A percentile compares a stretch with the other conserved stretches of the same genome.
These are phyloP conservation scores for Cercospora sp. DNA, from an alignment of 2,329 filamentous ascomycete species.

Conservation along the genomic window DNA sequence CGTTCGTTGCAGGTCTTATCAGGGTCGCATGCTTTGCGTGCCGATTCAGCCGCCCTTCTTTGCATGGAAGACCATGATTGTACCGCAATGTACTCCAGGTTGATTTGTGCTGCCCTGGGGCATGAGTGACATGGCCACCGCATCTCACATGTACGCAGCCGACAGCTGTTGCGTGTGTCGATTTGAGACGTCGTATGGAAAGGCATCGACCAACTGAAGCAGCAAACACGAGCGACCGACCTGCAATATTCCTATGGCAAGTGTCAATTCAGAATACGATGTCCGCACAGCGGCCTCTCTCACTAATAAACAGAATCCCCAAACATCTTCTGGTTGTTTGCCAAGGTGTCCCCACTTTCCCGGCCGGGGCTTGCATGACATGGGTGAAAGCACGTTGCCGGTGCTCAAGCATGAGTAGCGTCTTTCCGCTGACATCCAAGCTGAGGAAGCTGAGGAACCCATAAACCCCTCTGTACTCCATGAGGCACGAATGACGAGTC, in stretches of 20 bases:
- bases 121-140: background rate
- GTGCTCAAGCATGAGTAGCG: background rate
- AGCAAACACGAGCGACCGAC: background rate
- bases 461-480: background rate
- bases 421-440: background rate
- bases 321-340: constrained; percentile 3
- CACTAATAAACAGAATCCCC: background rate
- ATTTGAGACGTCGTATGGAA: background rate
- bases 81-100: background rate
- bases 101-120: background rate
- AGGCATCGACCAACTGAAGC: background rate
- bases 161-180: background rate
- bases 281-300: background rate
- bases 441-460: background rate
- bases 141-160: background rate
- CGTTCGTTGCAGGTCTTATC: background rate
- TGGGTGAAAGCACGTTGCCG: background rate
- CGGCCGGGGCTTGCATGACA: background rate
- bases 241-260: background rate
- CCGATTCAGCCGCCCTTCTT: background rate
- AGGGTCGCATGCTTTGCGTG: background rate
- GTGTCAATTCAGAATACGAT: background rate
- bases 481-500: background rate
- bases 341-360: background rate
- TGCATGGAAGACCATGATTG: background rate